Evolutionary conservation across 169 alveolate species (phyloP), one percentile per base, ranked within the genome.

Genomic region (Plasmodium reichenowi): DNA sequence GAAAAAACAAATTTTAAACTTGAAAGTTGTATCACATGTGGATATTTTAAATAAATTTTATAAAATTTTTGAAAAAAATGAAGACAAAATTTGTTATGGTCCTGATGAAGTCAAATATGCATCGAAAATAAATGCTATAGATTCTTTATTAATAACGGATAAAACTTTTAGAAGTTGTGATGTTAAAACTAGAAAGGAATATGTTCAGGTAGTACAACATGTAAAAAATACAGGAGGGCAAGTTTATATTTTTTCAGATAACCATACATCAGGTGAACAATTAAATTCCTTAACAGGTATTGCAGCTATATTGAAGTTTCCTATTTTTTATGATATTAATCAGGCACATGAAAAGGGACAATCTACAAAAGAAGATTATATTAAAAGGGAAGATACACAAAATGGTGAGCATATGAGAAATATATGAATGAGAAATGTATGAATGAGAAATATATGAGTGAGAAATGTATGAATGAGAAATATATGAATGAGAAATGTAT

Each of bases 231-330:
- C 66, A 22, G 95, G 95, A n/a, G 95, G 92, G 0, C 72, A 62
- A 2, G 95, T 74, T 15, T 88, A 26, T 52, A 87, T 78, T 52
- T 85, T 93, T 52, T 92, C 96, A 0, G 96, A 93, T 67, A 87
- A 87, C 38, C 96, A 93, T 75, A 75, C 86, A 54, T 72, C 96
- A 15, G 92, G 95, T 6, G 95, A 92, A 68, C 93, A 88, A 75
- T 50, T 93, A 26, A 88, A 75, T 52, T 74, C 92, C 2, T 56
- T 93, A n/a, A 91, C 95, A 7, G 96, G 96, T 3, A 63, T 91
- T 10, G 94, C 89, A 15, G 94, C 96, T 38, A 74, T 93, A 62
- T 76, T 93, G 20, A 88, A 94, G 32, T 87, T 83, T 15, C 90
- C 88, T 24, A 29, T 76, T 32, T 48, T 29, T 56, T 20, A 26